These are phyloP conservation scores for Spathaspora sp. DNA, from an alignment of 805 yeast species.

Conservation along the genomic window DNA sequence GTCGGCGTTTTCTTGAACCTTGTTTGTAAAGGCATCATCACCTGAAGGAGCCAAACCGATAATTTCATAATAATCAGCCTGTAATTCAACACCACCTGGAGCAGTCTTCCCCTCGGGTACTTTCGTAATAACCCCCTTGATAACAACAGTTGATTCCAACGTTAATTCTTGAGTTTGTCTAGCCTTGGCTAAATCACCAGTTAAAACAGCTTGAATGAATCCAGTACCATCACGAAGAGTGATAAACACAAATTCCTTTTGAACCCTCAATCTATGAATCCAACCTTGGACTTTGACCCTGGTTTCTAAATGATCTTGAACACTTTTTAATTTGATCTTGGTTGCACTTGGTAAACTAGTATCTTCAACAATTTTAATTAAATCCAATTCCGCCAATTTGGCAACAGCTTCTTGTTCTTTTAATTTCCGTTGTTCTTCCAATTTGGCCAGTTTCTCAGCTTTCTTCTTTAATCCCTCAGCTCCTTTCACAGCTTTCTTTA, in stretches of 20 bases:
- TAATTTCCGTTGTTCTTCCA: conserved; percentile 61
- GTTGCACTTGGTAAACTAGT: conserved; percentile 64
- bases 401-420: conserved; percentile 57
- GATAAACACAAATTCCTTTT: conserved; percentile 87
- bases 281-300: conserved; percentile 88
- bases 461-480: conserved; percentile 87
- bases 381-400: conserved; percentile 71
- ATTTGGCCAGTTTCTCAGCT: conserved; percentile 60
- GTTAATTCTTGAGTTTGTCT: conserved; percentile 82
- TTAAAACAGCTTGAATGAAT: conserved; percentile 76
- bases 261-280: conserved; percentile 91
- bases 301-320: conserved; percentile 53
- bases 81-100: conserved; percentile 94
- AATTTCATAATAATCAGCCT: conserved; percentile 84
- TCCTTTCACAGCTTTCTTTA: conserved; percentile 95
- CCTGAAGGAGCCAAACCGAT: conserved; percentile 96
- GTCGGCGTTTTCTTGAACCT: conserved; percentile 89
- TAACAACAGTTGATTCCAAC: conserved; percentile 75
- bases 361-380: conserved; percentile 72
- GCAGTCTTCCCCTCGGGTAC: conserved; percentile 96
- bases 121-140: conserved; percentile 77
- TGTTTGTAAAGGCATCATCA: conserved; percentile 91
- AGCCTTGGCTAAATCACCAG: conserved; percentile 91
- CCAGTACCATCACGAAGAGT: conserved; percentile 97
- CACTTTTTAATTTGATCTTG: conserved; percentile 58